Evolutionary conservation across 1,284 basidiomycete species (phyloP).

Genomic region (Gomphus sp.): DNA sequence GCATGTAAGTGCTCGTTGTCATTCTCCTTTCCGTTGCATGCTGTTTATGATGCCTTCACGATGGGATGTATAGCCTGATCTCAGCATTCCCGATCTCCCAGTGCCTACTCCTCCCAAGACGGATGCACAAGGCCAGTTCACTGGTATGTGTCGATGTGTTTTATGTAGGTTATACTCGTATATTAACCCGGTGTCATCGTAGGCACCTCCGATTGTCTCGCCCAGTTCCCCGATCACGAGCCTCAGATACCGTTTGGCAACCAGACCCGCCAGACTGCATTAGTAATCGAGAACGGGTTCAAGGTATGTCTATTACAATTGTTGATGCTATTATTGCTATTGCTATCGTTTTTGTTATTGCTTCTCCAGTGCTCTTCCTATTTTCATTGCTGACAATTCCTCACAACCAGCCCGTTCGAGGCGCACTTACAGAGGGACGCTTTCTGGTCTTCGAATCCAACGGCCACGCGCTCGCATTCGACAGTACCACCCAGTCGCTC

Average conservation of each 20-base stretch:
- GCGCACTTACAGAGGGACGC: conserved; percentile 18
- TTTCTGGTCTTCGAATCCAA: conserved; percentile 17
- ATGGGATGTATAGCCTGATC: conserved; percentile 4
- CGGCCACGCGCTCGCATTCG: conserved; percentile 13
- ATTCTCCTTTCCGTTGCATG: background rate
- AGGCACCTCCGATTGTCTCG: conserved; percentile 1
- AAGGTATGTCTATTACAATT: conserved; percentile 10
- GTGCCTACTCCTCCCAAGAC: background rate
- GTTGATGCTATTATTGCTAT: too few relatives aligned
- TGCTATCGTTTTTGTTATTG: too few relatives aligned
- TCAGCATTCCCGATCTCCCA: conserved; percentile 7
- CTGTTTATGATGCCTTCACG: background rate
- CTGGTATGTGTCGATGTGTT: background rate
- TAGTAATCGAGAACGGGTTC: conserved; percentile 15
- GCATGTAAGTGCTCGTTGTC: conserved; percentile 9
- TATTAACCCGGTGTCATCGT: background rate
- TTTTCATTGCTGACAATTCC: too few relatives aligned
- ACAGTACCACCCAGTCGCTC: background rate
- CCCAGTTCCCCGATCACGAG: conserved; percentile 3
- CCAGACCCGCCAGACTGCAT: conserved; percentile 10
- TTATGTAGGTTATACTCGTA: background rate
- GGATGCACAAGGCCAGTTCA: conserved; percentile 13
- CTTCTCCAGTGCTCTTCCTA: too few relatives aligned
- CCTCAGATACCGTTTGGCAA: conserved; percentile 7
- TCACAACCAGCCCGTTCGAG: conserved; percentile 10